Conservation (phyloP, 345 rosid species). For the Linum usitatissimum region DNA sequence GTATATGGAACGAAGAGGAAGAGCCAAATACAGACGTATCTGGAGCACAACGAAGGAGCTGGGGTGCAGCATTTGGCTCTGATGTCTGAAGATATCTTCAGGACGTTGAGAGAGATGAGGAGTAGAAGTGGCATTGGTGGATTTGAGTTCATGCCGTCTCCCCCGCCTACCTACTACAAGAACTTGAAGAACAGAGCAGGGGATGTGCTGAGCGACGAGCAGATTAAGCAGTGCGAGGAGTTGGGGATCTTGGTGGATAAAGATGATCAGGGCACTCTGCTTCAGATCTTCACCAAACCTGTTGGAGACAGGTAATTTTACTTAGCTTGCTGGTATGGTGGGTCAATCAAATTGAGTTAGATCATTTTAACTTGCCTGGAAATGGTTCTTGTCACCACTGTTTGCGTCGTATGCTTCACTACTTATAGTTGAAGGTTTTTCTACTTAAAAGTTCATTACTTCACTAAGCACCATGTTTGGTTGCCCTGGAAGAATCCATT, state of each 20-base stretch:
- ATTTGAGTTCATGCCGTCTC: slow-evolving; percentile 90
- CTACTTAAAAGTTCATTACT: too few relatives aligned
- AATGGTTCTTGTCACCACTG: too few relatives aligned
- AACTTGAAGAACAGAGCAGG: slow-evolving; percentile 65
- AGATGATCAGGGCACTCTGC: slow-evolving; percentile 93
- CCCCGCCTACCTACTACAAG: slow-evolving; percentile 73
- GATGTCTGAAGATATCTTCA: slow-evolving; percentile 61
- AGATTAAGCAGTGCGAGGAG: slow-evolving; percentile 81
- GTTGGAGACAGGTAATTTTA: slow-evolving; percentile 59
- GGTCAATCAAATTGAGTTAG: too few relatives aligned
- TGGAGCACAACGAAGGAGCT: slow-evolving; percentile 90
- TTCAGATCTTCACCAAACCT: slow-evolving; percentile 95
- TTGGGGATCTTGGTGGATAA: slow-evolving; percentile 83
- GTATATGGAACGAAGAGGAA: slow-evolving; percentile 83
- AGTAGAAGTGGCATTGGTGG: slow-evolving; percentile 73
- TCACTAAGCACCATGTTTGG: too few relatives aligned
- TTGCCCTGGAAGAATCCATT: too few relatives aligned
- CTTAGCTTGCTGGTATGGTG: neutral
- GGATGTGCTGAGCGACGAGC: slow-evolving; percentile 63
- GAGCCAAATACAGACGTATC: slow-evolving; percentile 87
- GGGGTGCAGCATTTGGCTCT: slow-evolving; percentile 83
- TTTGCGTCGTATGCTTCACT: too few relatives aligned
- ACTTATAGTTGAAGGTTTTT: too few relatives aligned
- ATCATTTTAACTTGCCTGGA: too few relatives aligned
- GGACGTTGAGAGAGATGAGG: slow-evolving; percentile 72